Conservation (phyloP, 2,329 filamentous ascomycete genomes). For the Penicillium sp. region DNA sequence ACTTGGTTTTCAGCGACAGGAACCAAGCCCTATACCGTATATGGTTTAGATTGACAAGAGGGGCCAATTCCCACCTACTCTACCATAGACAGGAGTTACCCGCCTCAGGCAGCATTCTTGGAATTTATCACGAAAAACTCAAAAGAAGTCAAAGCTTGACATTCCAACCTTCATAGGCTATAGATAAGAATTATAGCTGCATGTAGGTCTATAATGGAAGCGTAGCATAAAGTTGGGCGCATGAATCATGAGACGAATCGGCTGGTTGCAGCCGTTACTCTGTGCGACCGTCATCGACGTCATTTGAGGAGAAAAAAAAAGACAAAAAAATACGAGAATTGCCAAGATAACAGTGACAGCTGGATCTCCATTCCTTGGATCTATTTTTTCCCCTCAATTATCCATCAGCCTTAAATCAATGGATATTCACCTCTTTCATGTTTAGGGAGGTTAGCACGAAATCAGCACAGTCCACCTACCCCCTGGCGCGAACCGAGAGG, state of each 20-base stretch:
- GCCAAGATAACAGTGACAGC: slow-evolving; percentile 1
- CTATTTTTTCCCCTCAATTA: not conserved
- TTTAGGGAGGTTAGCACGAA: not conserved
- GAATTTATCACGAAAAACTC: not conserved
- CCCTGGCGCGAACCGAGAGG: not conserved
- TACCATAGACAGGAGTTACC: not conserved
- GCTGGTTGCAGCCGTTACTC: slow-evolving; percentile 5
- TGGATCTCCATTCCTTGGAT: not conserved
- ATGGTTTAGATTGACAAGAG: not conserved
- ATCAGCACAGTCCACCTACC: not conserved
- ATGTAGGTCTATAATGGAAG: not conserved
- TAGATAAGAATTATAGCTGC: not conserved
- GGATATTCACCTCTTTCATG: not conserved
- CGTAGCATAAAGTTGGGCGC: not conserved
- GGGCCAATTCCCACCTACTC: not conserved
- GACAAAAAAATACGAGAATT: not conserved
- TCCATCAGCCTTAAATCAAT: not conserved
- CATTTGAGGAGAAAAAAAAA: slow-evolving; percentile 1
- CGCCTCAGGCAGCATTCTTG: slow-evolving; percentile 1
- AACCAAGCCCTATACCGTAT: not conserved
- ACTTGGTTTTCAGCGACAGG: not conserved
- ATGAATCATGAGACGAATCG: not conserved
- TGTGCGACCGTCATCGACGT: slow-evolving; percentile 11
- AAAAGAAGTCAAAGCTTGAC: not conserved
- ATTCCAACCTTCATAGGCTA: not conserved